Evolutionary conservation across 1,284 basidiomycete species (phyloP), one percentile per base, ranked within the genome.

Genomic region (Irpex sp.): DNA sequence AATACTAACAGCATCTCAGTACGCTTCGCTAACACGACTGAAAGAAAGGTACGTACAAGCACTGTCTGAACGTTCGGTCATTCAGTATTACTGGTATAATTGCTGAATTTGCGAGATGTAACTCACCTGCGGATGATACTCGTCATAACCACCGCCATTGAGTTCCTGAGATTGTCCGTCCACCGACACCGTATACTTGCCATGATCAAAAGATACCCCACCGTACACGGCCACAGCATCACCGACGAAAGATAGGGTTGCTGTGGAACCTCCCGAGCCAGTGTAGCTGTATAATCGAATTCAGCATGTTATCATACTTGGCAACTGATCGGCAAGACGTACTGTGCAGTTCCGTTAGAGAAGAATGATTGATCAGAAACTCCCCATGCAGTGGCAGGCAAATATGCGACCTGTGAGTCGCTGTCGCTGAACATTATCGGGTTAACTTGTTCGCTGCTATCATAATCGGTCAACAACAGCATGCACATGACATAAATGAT

Each of bases 221-320:
- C 83, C 83, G 64, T 81, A 84, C 1, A 85, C 63, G 13, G 81
- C 81, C 53, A 86, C 73, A 17, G 79, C 82, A 61, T 82, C 78
- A 36, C 83, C 83, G 4, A 68, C 66, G 69, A 85, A 85, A n/a
- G 71, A 65, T 6, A 83, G 66, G 4, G 77, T 76, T 13, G 78
- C 79, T 21, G 76, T 75, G 31, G 82, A 78, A 36, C 74, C 77
- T n/a, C 71, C 63, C 4, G 69, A 71, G 59, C 75, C 66, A 1
- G 81, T 77, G 68, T 72, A 81, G 67, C 83, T 84, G 57, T 17
- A 58, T 21, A 49, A 43, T 21, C 15, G 13, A 68, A 62, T 64
- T 65, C 43, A 56, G 55, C 26, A 60, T 63, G 36, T 33, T 13
- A 66, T 61, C 26, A 59, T 58, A 4, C 7, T 19, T 5, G 39